Percentiles rank a stretch among this genome's conserved stretches.
Evolutionary conservation across 2,329 filamentous ascomycete genomes (phyloP).

Genomic region (Fusarium denticulatum): DNA sequence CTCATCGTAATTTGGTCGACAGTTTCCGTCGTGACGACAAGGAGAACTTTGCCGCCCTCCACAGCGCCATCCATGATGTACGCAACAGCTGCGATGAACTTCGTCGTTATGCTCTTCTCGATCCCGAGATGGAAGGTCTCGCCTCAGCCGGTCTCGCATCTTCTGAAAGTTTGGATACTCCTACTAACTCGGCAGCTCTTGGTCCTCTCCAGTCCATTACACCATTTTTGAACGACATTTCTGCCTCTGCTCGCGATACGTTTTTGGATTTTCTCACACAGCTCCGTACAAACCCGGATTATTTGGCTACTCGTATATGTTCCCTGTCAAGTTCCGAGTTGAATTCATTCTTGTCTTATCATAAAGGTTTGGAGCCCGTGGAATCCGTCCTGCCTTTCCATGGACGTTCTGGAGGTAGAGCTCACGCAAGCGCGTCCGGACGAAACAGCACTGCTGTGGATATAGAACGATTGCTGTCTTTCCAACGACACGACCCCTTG

Average conservation of each 20-base stretch:
- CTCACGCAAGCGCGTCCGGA: conserved; percentile 57
- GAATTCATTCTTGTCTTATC: conserved; percentile 78
- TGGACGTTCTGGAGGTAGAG: conserved; percentile 59
- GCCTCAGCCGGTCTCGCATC: conserved; percentile 56
- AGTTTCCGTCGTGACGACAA: conserved; percentile 83
- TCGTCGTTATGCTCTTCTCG: conserved; percentile 74
- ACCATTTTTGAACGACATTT: conserved; percentile 77
- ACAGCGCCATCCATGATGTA: conserved; percentile 82
- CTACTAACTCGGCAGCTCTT: conserved; percentile 53
- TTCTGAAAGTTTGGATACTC: conserved; percentile 61
- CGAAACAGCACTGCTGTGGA: conserved; percentile 63
- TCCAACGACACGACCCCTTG: conserved; percentile 87
- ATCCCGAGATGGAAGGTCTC: conserved; percentile 74
- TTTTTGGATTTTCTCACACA: conserved; percentile 83
- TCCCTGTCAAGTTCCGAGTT: conserved; percentile 81
- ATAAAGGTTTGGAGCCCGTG: conserved; percentile 80
- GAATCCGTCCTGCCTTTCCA: conserved; percentile 84
- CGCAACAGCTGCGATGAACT: conserved; percentile 80
- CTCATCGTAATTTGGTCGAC: conserved; percentile 80
- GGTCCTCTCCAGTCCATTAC: conserved; percentile 53
- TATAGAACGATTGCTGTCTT: conserved; percentile 85
- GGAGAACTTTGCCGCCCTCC: conserved; percentile 77
- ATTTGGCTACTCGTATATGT: conserved; percentile 83
- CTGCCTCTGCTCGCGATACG: conserved; percentile 76
- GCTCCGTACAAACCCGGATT: conserved; percentile 87